A percentile compares a stretch with the other conserved stretches of the same genome.
phyloP scores from a whole-genome alignment of 2,329 filamentous ascomycete genomes.

The Fusarium sterilihyphosum region DNA sequence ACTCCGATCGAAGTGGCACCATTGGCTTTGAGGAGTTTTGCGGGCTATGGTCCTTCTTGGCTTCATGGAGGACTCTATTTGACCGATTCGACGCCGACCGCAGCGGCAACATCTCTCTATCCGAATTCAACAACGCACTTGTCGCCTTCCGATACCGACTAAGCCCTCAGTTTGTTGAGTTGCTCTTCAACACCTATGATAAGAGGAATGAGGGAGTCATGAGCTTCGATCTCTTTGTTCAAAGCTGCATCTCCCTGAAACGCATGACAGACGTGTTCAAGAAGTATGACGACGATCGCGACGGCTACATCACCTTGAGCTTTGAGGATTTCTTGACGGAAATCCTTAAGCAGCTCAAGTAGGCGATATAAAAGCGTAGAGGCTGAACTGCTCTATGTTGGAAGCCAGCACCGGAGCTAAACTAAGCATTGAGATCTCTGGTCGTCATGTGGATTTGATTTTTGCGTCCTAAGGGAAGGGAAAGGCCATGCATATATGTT shows the following conservation, averaged over 20 bases:
- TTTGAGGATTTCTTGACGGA: constrained; percentile 84
- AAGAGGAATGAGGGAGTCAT: constrained; percentile 76
- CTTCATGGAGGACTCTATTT: constrained; percentile 92
- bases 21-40: constrained; percentile 98
- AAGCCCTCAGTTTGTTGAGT: constrained; percentile 81
- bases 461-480: not conserved
- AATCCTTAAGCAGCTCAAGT: constrained; percentile 70
- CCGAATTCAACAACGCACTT: constrained; percentile 90
- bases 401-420: not conserved
- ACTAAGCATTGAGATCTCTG: not conserved
- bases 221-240: constrained; percentile 96
- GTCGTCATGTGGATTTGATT: constrained; percentile 2
- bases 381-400: not conserved
- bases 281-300: constrained; percentile 96
- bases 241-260: constrained; percentile 96
- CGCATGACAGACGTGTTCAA: constrained; percentile 99
- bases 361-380: not conserved
- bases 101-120: constrained; percentile 84
- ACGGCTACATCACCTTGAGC: constrained; percentile 88
- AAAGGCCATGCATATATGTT: constrained; percentile 10
- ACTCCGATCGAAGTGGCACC: constrained; percentile 86
- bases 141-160: constrained; percentile 94
- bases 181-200: constrained; percentile 91
- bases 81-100: constrained; percentile 93
- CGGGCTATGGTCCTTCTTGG: constrained; percentile 94